phyloP scores from a whole-genome alignment of 2,329 filamentous ascomycete species.

The Cladophialophora immunda region DNA sequence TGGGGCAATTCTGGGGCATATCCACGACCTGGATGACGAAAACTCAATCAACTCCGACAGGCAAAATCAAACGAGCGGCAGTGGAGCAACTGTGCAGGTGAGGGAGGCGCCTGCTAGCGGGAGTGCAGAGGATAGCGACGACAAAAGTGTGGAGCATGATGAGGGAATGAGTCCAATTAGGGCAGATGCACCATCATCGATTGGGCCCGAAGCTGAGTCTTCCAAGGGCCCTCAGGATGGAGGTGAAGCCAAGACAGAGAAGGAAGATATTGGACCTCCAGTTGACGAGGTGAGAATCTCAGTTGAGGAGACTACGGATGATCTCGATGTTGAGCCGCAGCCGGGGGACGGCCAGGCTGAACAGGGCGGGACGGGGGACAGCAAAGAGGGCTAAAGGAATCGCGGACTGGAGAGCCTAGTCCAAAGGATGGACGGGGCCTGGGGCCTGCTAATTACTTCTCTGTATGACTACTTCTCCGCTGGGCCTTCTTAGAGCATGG shows the following conservation, averaged over 20 bases:
- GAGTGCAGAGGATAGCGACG: background rate
- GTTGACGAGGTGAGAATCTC: constrained; percentile 4
- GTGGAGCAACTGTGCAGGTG: background rate
- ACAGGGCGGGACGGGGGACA: background rate
- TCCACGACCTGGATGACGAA: constrained; percentile 30
- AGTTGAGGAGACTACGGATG: constrained; percentile 16
- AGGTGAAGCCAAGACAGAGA: background rate
- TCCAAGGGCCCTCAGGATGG: background rate
- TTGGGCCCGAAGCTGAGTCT: background rate
- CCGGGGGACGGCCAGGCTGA: constrained; percentile 10
- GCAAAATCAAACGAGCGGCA: background rate
- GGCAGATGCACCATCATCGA: background rate
- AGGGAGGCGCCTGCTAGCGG: background rate
- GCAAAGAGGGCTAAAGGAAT: background rate
- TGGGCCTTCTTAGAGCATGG: background rate
- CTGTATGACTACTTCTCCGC: background rate
- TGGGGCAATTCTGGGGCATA: constrained; percentile 38
- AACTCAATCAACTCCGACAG: background rate
- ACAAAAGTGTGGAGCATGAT: constrained; percentile 10
- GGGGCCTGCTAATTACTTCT: background rate
- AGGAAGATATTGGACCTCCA: background rate
- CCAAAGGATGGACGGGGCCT: background rate
- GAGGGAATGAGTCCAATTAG: constrained; percentile 17
- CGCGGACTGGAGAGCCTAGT: background rate
- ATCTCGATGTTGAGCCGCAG: background rate